A percentile compares a stretch with the other conserved stretches of the same genome.
Conservation (phyloP, 345 rosid genomes). For the Noccaea caerulescens region DNA sequence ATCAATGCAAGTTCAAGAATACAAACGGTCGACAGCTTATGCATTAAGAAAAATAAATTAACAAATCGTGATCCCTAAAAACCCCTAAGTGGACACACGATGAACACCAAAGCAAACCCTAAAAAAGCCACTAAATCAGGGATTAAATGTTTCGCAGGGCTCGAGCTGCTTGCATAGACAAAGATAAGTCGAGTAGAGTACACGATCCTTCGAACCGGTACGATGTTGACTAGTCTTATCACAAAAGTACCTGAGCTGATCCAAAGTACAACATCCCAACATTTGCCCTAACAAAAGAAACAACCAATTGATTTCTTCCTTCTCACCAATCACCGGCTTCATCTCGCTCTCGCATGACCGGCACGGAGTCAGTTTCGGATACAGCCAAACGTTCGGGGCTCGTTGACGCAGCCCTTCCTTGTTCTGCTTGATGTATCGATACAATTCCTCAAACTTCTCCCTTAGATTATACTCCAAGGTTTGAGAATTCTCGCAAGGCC, state of each 20-base stretch:
- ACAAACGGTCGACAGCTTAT: neutral
- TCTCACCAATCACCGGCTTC: conserved; percentile 55
- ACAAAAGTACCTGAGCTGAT: conserved; percentile 78
- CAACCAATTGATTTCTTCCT: conserved; percentile 72
- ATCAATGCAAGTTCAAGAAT: neutral
- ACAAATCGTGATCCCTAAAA: neutral
- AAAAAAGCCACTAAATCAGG: neutral
- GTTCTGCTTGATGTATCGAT: conserved; percentile 47
- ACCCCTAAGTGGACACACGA: neutral
- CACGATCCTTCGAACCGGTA: conserved; percentile 79
- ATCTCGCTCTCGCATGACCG: conserved; percentile 52
- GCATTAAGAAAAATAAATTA: neutral
- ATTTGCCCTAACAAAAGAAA: conserved; percentile 81
- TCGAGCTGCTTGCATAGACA: conserved; percentile 63
- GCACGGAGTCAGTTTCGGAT: conserved; percentile 56
- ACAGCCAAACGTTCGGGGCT: conserved; percentile 65
- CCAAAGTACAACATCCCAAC: conserved; percentile 72
- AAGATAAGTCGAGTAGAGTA: conserved; percentile 64
- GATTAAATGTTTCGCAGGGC: conserved; percentile 43
- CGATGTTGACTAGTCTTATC: conserved; percentile 62
- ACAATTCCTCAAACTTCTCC: conserved; percentile 56
- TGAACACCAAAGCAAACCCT: conserved; percentile 8
- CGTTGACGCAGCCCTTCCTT: conserved; percentile 55
- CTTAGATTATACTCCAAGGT: conserved; percentile 53
- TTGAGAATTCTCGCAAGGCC: conserved; percentile 54